Conservation (phyloP, 148 eudicot species). For the Simmondsia chinensis region DNA sequence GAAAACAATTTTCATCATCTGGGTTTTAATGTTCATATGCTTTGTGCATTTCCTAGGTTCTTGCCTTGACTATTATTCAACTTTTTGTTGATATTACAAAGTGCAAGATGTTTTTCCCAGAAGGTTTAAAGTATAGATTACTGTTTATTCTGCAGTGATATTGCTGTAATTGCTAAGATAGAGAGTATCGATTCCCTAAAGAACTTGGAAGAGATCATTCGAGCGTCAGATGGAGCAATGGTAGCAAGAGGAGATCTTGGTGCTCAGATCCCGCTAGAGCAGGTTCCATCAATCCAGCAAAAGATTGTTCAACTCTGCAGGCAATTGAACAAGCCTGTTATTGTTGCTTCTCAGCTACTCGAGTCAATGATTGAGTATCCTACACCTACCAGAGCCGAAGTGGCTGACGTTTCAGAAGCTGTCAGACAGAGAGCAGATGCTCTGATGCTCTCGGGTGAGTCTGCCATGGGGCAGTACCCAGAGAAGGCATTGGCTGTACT, state of each 20-base stretch:
- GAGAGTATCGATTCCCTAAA: slow-evolving; percentile 90
- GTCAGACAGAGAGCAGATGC: slow-evolving; percentile 96
- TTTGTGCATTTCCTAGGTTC: too few relatives aligned
- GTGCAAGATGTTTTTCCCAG: too few relatives aligned
- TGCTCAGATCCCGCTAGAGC: slow-evolving; percentile 95
- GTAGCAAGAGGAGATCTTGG: slow-evolving; percentile 99
- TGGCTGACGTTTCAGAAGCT: slow-evolving; percentile 98
- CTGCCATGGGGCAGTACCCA: slow-evolving; percentile 92
- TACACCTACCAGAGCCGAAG: slow-evolving; percentile 96
- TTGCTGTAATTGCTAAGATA: slow-evolving; percentile 85
- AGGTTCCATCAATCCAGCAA: slow-evolving; percentile 91
- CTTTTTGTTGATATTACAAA: too few relatives aligned
- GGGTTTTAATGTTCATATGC: too few relatives aligned
- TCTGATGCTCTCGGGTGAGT: slow-evolving; percentile 94
- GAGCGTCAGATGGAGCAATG: slow-evolving; percentile 94
- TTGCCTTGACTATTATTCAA: too few relatives aligned
- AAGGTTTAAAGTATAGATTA: neutral
- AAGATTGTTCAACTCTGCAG: slow-evolving; percentile 79
- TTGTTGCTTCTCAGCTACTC: slow-evolving; percentile 93
- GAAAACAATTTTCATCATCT: too few relatives aligned
- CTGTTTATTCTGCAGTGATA: slow-evolving; percentile 38
- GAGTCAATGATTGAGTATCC: slow-evolving; percentile 99
- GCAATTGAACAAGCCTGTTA: slow-evolving; percentile 76
- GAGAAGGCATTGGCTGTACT: slow-evolving; percentile 83
- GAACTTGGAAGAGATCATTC: slow-evolving; percentile 83